A percentile compares a stretch with the other conserved stretches of the same genome.
phyloP scores from a whole-genome alignment of 208 protist species.

The Crithidia sp. region DNA sequence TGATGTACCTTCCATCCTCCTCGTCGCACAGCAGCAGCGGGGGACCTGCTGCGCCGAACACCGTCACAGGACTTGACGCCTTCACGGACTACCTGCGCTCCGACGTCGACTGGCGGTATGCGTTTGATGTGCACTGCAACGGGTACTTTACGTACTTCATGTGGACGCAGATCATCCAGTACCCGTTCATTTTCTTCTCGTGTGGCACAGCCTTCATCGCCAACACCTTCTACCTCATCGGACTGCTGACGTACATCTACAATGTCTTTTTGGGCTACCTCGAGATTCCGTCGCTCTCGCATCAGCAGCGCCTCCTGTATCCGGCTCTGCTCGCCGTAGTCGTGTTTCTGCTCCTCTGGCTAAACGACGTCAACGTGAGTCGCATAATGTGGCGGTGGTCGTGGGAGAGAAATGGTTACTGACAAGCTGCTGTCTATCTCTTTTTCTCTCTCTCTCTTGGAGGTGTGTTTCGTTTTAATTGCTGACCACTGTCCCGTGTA shows the following conservation, averaged over 20 bases:
- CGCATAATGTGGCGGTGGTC: constrained; percentile 18
- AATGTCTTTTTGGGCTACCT: constrained; percentile 93
- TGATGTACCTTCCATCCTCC: constrained; percentile 29
- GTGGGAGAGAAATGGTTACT: neutral
- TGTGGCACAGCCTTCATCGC: constrained; percentile 73
- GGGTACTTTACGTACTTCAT: constrained; percentile 95
- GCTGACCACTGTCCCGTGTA: too few relatives aligned
- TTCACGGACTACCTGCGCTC: constrained; percentile 23
- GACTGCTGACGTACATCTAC: constrained; percentile 85
- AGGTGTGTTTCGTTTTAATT: too few relatives aligned
- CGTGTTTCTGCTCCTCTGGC: constrained; percentile 50
- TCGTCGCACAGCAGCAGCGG: neutral
- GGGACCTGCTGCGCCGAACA: neutral
- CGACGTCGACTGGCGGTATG: constrained; percentile 94
- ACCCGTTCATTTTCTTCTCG: constrained; percentile 21
- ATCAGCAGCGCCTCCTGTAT: constrained; percentile 91
- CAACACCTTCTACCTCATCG: constrained; percentile 75
- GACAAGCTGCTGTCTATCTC: neutral
- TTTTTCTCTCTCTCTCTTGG: neutral
- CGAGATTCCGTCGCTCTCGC: constrained; percentile 88
- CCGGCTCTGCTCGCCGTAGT: constrained; percentile 73
- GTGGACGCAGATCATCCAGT: constrained; percentile 91
- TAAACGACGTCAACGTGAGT: constrained; percentile 46
- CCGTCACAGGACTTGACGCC: constrained; percentile 11
- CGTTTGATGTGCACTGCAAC: constrained; percentile 98